phyloP scores from a whole-genome alignment of 169 alveolate genomes.

The Babesia bigemina region DNA sequence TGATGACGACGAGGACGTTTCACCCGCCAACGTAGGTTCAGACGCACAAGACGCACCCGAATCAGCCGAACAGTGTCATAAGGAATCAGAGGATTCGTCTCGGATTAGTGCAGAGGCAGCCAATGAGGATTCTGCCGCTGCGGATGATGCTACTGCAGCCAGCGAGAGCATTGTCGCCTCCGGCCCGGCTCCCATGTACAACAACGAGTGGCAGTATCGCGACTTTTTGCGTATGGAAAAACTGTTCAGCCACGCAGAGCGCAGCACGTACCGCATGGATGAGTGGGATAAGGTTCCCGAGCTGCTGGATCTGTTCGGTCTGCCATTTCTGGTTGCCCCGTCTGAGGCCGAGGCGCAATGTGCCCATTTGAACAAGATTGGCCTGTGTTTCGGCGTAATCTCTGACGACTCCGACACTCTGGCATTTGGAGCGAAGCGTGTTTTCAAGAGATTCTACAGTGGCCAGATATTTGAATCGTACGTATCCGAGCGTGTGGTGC shows the following conservation, averaged over 20 bases:
- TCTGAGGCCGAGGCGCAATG: slow-evolving; percentile 96
- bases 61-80: too few relatives aligned
- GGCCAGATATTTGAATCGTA: slow-evolving; percentile 87
- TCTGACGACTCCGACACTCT: slow-evolving; percentile 94
- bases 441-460: slow-evolving; percentile 87
- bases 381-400: slow-evolving; percentile 88
- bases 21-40: too few relatives aligned
- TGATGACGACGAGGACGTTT: too few relatives aligned
- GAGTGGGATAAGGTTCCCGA: slow-evolving; percentile 76
- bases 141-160: too few relatives aligned
- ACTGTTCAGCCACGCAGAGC: slow-evolving; percentile 14
- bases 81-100: too few relatives aligned
- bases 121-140: too few relatives aligned
- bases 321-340: slow-evolving; percentile 94
- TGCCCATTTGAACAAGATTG: slow-evolving; percentile 80
- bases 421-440: slow-evolving; percentile 89
- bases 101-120: too few relatives aligned
- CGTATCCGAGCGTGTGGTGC: slow-evolving; percentile 72
- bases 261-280: slow-evolving; percentile 52
- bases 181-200: slow-evolving; percentile 20
- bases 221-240: slow-evolving; percentile 12
- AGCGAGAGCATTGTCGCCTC: not conserved
- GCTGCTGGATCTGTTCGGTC: slow-evolving; percentile 86
- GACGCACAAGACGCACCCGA: too few relatives aligned
- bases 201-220: slow-evolving; percentile 24